Conservation (phyloP, 23 red algal species). For the Gracilariopsis chorda region DNA sequence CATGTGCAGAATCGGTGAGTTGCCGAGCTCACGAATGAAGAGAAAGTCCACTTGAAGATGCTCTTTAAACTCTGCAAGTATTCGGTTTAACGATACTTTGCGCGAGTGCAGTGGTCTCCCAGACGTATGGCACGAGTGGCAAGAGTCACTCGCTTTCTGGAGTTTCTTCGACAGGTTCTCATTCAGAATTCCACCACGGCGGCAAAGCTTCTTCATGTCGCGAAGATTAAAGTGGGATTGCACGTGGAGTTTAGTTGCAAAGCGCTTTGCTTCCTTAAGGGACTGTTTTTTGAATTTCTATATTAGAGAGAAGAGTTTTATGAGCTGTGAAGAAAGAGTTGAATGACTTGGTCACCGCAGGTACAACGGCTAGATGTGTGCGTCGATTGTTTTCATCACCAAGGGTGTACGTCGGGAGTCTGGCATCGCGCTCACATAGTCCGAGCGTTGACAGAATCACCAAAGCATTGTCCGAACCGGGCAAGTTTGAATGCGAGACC, state of each 20-base stretch:
- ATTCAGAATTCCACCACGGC: background rate
- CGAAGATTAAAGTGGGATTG: background rate
- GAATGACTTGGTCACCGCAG: background rate
- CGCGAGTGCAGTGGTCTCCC: background rate
- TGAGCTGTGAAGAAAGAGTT: background rate
- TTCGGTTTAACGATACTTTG: background rate
- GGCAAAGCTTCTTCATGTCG: conserved; percentile 18
- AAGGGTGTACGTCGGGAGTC: background rate
- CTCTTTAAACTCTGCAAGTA: conserved; percentile 7
- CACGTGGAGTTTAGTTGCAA: conserved; percentile 1
- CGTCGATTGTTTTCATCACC: background rate
- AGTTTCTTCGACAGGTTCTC: background rate
- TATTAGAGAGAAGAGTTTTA: background rate
- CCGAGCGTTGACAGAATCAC: background rate
- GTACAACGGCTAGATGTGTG: background rate
- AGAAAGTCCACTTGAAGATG: conserved; percentile 33
- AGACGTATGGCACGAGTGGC: background rate
- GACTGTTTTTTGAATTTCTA: background rate
- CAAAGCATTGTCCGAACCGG: background rate
- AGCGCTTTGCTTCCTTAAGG: background rate
- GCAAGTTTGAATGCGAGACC: background rate
- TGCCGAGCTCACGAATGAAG: background rate
- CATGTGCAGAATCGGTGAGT: conserved; percentile 30
- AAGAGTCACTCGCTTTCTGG: background rate
- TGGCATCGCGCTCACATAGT: background rate